Base-by-base conservation (phyloP, 2,329 filamentous ascomycete species). In the Penicillium sp. region DNA sequence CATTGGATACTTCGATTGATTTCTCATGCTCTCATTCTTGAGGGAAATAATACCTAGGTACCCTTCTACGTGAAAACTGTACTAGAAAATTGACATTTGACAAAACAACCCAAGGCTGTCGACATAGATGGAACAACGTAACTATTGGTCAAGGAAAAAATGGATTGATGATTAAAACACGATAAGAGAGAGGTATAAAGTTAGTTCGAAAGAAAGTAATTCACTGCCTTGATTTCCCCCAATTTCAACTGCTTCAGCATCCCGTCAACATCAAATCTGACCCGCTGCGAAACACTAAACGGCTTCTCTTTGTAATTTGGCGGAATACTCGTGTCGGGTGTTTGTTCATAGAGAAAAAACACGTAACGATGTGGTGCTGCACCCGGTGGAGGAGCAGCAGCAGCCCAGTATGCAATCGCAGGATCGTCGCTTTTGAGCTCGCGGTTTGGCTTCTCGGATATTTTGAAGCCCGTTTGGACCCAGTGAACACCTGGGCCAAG, bases 401-500 rank as follows among this genome's bases (percentile, higher is more conserved):
- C 52, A 35, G 16, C 26, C 57, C 52, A 59, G 6, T 8, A 11
- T 3, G 40, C 52, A 35, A 59, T 42, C 4, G 38, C 14, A 6
- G 40, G 30, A 35, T 52, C 42, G 8, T 24, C 26, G n/a, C 40
- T 35, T 28, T 46, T 45, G n/a, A 58, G 38, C 7, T 58, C 56
- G 18, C 21, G 48, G 14, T 20, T 23, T 16, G 14, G 49, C 33
- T 28, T 7, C 1, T 16, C 45, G 26, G 18, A 1, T 33, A 30
- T 20, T 16, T 62, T 60, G 46, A 78, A 62, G 43, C 72, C 72
- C 0, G 74, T 71, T 57, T 80, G 77, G 50, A 79, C 64, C 69
- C 76, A 79, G 66, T 81, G 79, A 50, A 80, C 63, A 21, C 79
- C 68, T 1, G 79, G 79, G 5, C 76, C 71, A 2, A 80, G 65